Evolutionary conservation across 1,284 basidiomycete species (phyloP).

Genomic region (Cutaneotrichosporon sp.): DNA sequence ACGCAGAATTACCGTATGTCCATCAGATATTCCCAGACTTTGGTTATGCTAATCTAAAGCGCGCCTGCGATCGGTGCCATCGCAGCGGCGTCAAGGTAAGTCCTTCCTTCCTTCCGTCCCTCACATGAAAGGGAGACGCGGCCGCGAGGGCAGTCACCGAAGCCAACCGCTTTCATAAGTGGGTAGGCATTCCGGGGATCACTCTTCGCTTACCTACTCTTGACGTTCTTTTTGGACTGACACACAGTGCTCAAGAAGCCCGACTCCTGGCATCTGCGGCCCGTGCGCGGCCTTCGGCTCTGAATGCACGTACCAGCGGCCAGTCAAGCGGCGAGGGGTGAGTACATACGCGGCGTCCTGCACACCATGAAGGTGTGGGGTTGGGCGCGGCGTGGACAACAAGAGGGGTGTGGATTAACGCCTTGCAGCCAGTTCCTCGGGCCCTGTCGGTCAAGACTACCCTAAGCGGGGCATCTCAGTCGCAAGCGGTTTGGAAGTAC

Average conservation of each 20-base stretch:
- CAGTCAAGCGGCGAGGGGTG: constrained; percentile 48
- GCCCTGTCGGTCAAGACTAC: constrained; percentile 3
- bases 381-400: neutral
- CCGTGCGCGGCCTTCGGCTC: constrained; percentile 45
- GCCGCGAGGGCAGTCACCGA: neutral
- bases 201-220: neutral
- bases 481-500: constrained; percentile 31
- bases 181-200: constrained; percentile 3
- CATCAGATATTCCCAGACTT: neutral
- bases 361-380: neutral
- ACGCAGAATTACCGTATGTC: constrained; percentile 13
- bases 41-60: constrained; percentile 21
- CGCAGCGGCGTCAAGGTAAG: constrained; percentile 46
- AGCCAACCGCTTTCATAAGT: neutral
- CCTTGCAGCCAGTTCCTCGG: constrained; percentile 15
- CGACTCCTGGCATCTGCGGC: constrained; percentile 32
- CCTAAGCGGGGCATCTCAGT: neutral
- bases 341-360: constrained; percentile 18
- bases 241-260: constrained; percentile 38
- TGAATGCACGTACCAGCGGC: constrained; percentile 48
- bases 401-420: neutral
- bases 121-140: neutral
- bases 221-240: neutral
- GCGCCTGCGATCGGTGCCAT: constrained; percentile 51
- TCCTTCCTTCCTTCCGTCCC: neutral